phyloP scores from a whole-genome alignment of 495 filamentous ascomycete species.

The Tetracladium marchalianum region DNA sequence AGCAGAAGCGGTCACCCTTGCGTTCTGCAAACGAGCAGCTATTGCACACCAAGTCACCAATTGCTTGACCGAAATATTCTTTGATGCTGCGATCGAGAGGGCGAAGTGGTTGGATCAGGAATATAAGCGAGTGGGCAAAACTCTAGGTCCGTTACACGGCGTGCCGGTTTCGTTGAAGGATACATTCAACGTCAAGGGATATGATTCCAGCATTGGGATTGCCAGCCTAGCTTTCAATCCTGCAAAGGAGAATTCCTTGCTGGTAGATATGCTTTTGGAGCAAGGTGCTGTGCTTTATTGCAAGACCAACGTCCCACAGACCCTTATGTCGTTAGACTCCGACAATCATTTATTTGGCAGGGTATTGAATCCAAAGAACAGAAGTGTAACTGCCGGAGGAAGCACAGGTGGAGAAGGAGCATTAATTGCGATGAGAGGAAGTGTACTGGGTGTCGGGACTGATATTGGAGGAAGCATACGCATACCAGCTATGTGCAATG shows the following conservation, averaged over 20 bases:
- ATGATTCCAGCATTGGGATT: conserved; percentile 51
- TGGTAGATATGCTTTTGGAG: conserved; percentile 36
- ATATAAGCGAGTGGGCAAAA: conserved; percentile 32
- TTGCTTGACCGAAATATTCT: conserved; percentile 59
- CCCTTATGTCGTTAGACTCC: conserved; percentile 41
- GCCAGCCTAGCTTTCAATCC: conserved; percentile 42
- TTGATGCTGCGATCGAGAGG: conserved; percentile 45
- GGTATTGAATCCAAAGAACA: conserved; percentile 54
- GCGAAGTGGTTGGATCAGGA: conserved; percentile 47
- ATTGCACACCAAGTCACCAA: conserved; percentile 54
- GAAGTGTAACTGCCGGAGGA: conserved; percentile 48
- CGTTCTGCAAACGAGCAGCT: conserved; percentile 41
- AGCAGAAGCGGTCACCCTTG: conserved; percentile 29
- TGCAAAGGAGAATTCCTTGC: conserved; percentile 31
- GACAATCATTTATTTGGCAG: conserved; percentile 59
- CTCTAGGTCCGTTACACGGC: conserved; percentile 55
- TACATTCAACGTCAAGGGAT: conserved; percentile 49
- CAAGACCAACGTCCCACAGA: conserved; percentile 57
- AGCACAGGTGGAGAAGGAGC: conserved; percentile 51
- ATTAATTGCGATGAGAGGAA: conserved; percentile 32
- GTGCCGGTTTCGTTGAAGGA: conserved; percentile 61
- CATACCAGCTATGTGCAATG: conserved; percentile 49
- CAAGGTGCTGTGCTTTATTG: conserved; percentile 47
- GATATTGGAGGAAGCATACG: conserved; percentile 65
- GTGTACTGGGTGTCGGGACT: conserved; percentile 40